A percentile compares a stretch with the other conserved stretches of the same genome.
Conservation (phyloP, 176 grass and related monocot genomes). For the Panicum miliaceum region DNA sequence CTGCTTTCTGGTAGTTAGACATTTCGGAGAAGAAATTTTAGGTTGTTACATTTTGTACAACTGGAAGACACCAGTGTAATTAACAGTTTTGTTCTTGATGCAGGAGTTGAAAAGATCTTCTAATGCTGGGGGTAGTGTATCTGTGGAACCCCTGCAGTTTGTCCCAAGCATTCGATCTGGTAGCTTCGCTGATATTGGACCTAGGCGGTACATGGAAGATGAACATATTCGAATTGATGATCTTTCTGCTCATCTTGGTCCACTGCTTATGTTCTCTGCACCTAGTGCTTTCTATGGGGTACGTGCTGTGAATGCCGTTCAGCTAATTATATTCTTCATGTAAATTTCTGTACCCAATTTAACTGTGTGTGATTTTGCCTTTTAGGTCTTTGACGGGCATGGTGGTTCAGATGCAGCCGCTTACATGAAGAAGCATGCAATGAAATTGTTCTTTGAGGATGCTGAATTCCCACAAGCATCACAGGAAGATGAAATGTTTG, state of each 20-base stretch:
- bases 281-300: constrained; percentile 94
- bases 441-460: constrained; percentile 76
- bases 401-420: constrained; percentile 83
- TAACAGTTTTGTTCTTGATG: constrained; percentile 39
- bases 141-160: constrained; percentile 45
- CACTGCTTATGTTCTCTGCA: constrained; percentile 54
- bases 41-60: background rate
- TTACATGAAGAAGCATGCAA: constrained; percentile 82
- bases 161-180: constrained; percentile 76
- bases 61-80: background rate
- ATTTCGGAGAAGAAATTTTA: background rate
- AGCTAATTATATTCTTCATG: background rate
- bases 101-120: constrained; percentile 54
- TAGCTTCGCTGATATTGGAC: constrained; percentile 86
- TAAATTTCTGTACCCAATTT: constrained; percentile 4
- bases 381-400: constrained; percentile 93
- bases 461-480: constrained; percentile 60
- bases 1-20: background rate
- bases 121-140: background rate
- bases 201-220: constrained; percentile 84
- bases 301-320: background rate
- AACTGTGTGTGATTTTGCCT: constrained; percentile 8
- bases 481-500: constrained; percentile 53
- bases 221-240: constrained; percentile 90
- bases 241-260: constrained; percentile 71